Evolutionary conservation across 2,329 filamentous ascomycete species (phyloP).

Genomic region (Sphaerulina vaccinii): DNA sequence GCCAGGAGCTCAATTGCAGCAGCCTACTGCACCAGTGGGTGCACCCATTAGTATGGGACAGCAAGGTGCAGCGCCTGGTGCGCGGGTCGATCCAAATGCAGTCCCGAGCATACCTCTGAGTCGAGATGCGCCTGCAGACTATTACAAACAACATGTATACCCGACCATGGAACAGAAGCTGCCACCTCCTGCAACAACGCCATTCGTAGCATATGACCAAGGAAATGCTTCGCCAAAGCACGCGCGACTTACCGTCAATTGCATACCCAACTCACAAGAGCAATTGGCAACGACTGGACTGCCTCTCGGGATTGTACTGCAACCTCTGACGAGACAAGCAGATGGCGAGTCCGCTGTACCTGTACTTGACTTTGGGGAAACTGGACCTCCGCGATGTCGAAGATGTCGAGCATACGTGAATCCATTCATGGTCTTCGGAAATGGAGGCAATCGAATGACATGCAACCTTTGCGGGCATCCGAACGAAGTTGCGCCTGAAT

Average conservation of each 20-base stretch:
- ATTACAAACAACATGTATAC: slow-evolving; percentile 85
- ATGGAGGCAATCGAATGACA: slow-evolving; percentile 92
- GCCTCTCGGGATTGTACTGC: slow-evolving; percentile 82
- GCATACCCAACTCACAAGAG: slow-evolving; percentile 80
- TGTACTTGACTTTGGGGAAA: slow-evolving; percentile 90
- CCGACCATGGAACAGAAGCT: slow-evolving; percentile 94
- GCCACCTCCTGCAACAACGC: slow-evolving; percentile 81
- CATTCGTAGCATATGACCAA: slow-evolving; percentile 92
- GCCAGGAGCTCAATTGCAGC: slow-evolving; percentile 20
- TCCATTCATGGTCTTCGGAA: slow-evolving; percentile 96
- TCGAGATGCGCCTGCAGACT: slow-evolving; percentile 76
- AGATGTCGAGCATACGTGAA: slow-evolving; percentile 97
- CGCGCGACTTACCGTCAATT: slow-evolving; percentile 87
- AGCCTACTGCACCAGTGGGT: slow-evolving; percentile 23
- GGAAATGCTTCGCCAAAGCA: slow-evolving; percentile 96
- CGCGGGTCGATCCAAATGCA: slow-evolving; percentile 83
- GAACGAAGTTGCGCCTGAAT: slow-evolving; percentile 88
- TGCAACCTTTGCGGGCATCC: slow-evolving; percentile 98
- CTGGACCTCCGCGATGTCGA: slow-evolving; percentile 84
- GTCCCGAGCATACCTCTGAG: slow-evolving; percentile 87
- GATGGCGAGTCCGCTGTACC: slow-evolving; percentile 84
- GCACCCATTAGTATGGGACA: slow-evolving; percentile 35
- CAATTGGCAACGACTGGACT: slow-evolving; percentile 76
- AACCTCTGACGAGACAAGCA: slow-evolving; percentile 80
- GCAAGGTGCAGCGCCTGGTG: slow-evolving; percentile 35